Evolutionary conservation across 495 filamentous ascomycete genomes (phyloP).

Genomic region (Penicillium flavigenum): DNA sequence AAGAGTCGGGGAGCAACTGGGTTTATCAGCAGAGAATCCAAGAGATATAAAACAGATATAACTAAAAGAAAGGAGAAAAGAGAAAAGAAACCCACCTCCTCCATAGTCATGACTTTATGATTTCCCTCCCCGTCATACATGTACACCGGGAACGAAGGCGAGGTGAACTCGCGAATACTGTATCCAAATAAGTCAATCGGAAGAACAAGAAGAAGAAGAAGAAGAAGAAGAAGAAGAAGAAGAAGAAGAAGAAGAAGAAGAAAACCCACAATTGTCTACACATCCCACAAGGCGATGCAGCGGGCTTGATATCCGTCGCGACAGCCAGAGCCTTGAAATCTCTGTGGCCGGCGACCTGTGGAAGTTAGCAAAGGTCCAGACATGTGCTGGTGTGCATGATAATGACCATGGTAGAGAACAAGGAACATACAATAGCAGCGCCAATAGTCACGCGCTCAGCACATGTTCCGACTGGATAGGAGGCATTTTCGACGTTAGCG

Average conservation of each 20-base stretch:
- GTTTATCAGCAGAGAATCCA: conserved; percentile 19
- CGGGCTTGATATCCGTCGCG: conserved; percentile 71
- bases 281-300: conserved; percentile 76
- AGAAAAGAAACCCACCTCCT: conserved; percentile 54
- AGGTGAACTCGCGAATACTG: conserved; percentile 79
- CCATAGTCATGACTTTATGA: conserved; percentile 68
- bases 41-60: not conserved
- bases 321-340: conserved; percentile 83
- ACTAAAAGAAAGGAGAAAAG: not conserved
- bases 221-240: too few species aligned
- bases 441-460: conserved; percentile 87
- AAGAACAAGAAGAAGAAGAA: too few species aligned
- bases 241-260: not conserved
- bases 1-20: conserved; percentile 69
- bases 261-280: conserved; percentile 46
- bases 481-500: conserved; percentile 92
- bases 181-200: not conserved
- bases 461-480: conserved; percentile 89
- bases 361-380: conserved; percentile 9
- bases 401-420: not conserved
- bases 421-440: conserved; percentile 63
- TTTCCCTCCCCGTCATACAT: conserved; percentile 81
- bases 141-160: conserved; percentile 69
- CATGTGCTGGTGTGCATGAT: too few species aligned
- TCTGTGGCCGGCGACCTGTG: conserved; percentile 58